Base-by-base conservation (phyloP, 2,329 filamentous ascomycete species). In the Colletotrichum acutatum region DNA sequence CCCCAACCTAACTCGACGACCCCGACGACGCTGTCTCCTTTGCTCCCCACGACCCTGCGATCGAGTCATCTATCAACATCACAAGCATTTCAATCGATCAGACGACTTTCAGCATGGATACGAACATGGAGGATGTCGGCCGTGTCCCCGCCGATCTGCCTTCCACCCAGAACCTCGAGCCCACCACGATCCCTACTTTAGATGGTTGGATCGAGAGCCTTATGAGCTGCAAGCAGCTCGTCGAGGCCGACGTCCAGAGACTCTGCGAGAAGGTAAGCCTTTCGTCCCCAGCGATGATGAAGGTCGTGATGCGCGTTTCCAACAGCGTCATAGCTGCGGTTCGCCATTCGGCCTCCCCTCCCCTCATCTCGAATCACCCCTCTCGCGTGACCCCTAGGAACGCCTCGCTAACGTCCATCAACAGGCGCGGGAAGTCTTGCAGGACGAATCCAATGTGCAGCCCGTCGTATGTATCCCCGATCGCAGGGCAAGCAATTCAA, bases 161-260 rank as follows among this genome's bases (percentile, higher is more conserved):
- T 73, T 91, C 95, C 63, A 87, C 91, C 68, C 89, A 91, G 80
- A 81, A 84, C 74, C 80, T 84, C 42, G 97, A 98, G 86, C 94
- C 96, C 68, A 92, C 95, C 74, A 94, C 95, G 78, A 97, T 98
- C 87, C 92, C 94, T 74, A 98, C 95, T 74, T 89, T 99, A 76
- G 97, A 99, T 83, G 95, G 95, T 81, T 99, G 97, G 97, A 98
- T 99, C 82, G 96, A 98, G 89, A 95, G 90, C 87, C 89, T 99
- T 85, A 98, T 99, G 96, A 92, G 86, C 82, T 99, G 97, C 93
- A 99, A 99, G 88, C 97, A 98, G 89, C 89, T 99, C 84, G 91
- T 94, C 74, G 97, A 99, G 87, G 89, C 90, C 76, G 97, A 99
- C 83, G 97, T 99, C 75, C 95, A 97, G 87, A 93, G 96, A 83